Percentiles rank a stretch among this genome's conserved stretches.
Evolutionary conservation across 441 rosid species (phyloP).

Genomic region (Erodium trifolium): DNA sequence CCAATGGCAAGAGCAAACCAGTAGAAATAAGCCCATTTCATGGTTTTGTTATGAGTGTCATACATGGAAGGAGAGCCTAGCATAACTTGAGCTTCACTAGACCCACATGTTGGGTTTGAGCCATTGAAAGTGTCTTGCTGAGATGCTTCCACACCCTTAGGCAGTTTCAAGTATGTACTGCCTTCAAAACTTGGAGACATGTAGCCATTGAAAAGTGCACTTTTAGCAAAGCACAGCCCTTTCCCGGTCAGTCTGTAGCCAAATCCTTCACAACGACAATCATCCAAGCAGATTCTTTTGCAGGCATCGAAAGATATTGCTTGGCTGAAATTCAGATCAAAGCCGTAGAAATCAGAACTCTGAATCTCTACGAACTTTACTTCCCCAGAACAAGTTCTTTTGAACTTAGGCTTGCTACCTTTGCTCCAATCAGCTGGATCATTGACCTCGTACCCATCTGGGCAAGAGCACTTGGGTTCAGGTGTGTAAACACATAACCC

Average conservation of each 20-base stretch:
- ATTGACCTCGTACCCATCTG: slow-evolving; percentile 29
- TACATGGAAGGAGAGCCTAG: slow-evolving; percentile 24
- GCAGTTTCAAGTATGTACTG: slow-evolving; percentile 30
- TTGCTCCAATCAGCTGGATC: slow-evolving; percentile 28
- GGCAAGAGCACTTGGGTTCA: slow-evolving; percentile 40
- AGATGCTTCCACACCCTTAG: slow-evolving; percentile 15
- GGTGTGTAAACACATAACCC: slow-evolving; percentile 36
- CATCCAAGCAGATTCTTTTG: slow-evolving; percentile 27
- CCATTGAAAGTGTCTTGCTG: slow-evolving; percentile 8
- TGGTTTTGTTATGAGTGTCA: slow-evolving; percentile 15
- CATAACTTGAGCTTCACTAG: not conserved
- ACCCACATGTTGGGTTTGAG: slow-evolving; percentile 11
- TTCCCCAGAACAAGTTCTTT: slow-evolving; percentile 16
- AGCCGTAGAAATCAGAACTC: slow-evolving; percentile 33
- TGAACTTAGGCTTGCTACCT: slow-evolving; percentile 36
- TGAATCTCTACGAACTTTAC: slow-evolving; percentile 26
- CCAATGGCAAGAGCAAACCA: slow-evolving; percentile 34
- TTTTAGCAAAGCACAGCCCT: slow-evolving; percentile 24
- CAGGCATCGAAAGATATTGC: slow-evolving; percentile 23
- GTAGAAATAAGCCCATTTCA: slow-evolving; percentile 36
- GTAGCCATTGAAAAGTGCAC: slow-evolving; percentile 30
- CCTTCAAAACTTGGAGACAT: slow-evolving; percentile 25
- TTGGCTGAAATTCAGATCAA: slow-evolving; percentile 18
- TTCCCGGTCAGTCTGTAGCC: slow-evolving; percentile 26
- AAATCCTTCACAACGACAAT: slow-evolving; percentile 35